Evolutionary conservation across 352 stramenopile species (phyloP).

Genomic region (Globisporangium barbulae): DNA sequence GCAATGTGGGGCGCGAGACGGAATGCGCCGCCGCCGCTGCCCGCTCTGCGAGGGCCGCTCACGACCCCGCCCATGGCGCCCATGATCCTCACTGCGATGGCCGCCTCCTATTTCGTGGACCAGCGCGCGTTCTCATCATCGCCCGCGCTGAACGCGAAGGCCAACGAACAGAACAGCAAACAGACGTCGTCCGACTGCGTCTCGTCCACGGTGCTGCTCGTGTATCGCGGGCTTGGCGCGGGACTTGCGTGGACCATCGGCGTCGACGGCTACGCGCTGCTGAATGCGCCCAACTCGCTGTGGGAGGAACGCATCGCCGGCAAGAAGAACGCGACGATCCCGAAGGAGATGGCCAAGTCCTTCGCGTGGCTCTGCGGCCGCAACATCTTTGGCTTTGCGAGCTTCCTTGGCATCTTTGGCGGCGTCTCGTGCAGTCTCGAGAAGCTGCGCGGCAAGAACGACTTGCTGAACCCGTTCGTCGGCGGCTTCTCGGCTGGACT

Average conservation of each 20-base stretch:
- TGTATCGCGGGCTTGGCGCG: slow-evolving; percentile 58
- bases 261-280: slow-evolving; percentile 61
- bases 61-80: slow-evolving; percentile 5
- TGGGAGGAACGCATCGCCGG: slow-evolving; percentile 36
- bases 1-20: slow-evolving; percentile 4
- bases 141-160: slow-evolving; percentile 9
- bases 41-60: slow-evolving; percentile 4
- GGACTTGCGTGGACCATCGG: slow-evolving; percentile 74
- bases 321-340: slow-evolving; percentile 21
- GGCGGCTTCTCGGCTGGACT: slow-evolving; percentile 62
- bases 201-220: slow-evolving; percentile 56
- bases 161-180: slow-evolving; percentile 21
- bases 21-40: neutral
- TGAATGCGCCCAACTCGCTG: slow-evolving; percentile 30
- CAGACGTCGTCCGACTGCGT: slow-evolving; percentile 52
- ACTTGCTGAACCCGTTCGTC: slow-evolving; percentile 67
- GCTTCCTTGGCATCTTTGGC: slow-evolving; percentile 73
- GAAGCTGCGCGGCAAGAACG: slow-evolving; percentile 45
- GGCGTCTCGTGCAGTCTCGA: slow-evolving; percentile 70
- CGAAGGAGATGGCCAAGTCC: slow-evolving; percentile 28
- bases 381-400: slow-evolving; percentile 69
- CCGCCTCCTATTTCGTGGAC: slow-evolving; percentile 13
- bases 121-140: slow-evolving; percentile 12
- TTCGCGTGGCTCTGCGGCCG: slow-evolving; percentile 31
- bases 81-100: slow-evolving; percentile 16